Percentiles rank a stretch among this genome's conserved stretches.
Conservation (phyloP, 2,329 filamentous ascomycete genomes). For the Trichoderma brevicompactum region DNA sequence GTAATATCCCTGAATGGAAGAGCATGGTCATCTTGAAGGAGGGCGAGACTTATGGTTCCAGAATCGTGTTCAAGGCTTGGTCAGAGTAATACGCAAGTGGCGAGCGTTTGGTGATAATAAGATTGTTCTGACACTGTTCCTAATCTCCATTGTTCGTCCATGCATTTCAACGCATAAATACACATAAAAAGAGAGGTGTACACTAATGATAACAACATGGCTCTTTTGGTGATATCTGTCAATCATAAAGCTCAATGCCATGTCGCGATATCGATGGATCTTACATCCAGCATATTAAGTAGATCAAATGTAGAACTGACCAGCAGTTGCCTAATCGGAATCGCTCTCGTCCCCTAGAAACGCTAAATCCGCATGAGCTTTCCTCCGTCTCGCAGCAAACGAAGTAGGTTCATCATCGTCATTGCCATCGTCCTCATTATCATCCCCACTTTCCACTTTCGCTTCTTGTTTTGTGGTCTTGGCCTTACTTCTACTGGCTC, state of each 20-base stretch:
- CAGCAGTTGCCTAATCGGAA: slow-evolving; percentile 51
- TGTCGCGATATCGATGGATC: not conserved
- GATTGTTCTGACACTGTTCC: not conserved
- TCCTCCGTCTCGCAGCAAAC: slow-evolving; percentile 52
- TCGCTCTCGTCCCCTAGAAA: slow-evolving; percentile 74
- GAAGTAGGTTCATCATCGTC: slow-evolving; percentile 41
- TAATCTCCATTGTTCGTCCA: not conserved
- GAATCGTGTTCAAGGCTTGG: slow-evolving; percentile 86
- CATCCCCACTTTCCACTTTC: slow-evolving; percentile 40
- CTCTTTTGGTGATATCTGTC: not conserved
- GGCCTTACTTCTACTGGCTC: slow-evolving; percentile 48
- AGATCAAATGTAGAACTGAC: slow-evolving; percentile 11
- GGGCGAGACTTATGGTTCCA: slow-evolving; percentile 80
- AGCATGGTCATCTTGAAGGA: slow-evolving; percentile 79
- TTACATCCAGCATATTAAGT: not conserved
- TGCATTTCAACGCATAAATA: not conserved
- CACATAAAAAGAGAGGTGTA: not conserved
- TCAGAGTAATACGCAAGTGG: slow-evolving; percentile 54
- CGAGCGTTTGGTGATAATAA: slow-evolving; percentile 1
- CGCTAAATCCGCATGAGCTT: slow-evolving; percentile 58
- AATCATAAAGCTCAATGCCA: not conserved
- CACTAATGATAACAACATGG: not conserved
- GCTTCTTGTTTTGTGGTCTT: slow-evolving; percentile 37
- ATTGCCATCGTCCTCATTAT: slow-evolving; percentile 38
- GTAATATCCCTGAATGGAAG: slow-evolving; percentile 81